A percentile compares a stretch with the other conserved stretches of the same genome.
Evolutionary conservation across 2,329 filamentous ascomycete species (phyloP).

Genomic region (Hirsutella rhossiliensis): DNA sequence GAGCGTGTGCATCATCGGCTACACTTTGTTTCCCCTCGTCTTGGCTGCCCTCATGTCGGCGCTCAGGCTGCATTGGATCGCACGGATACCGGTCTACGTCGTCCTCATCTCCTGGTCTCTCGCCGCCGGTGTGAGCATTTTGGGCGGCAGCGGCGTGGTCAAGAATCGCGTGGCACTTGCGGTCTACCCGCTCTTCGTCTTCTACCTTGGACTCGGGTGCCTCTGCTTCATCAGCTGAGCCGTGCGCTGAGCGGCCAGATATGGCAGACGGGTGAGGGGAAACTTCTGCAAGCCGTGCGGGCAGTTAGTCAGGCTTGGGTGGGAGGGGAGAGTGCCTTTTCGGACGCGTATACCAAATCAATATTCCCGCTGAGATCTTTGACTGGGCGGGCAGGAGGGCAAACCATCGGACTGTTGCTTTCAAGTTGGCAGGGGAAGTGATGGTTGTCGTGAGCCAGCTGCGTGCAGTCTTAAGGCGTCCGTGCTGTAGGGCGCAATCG

Average conservation of each 20-base stretch:
- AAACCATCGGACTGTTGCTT: too few relatives aligned
- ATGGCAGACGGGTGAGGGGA: not conserved
- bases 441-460: too few relatives aligned
- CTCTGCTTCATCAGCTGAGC: slow-evolving; percentile 89
- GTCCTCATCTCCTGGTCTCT: slow-evolving; percentile 85
- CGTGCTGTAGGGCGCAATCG: too few relatives aligned
- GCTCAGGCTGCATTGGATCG: slow-evolving; percentile 63
- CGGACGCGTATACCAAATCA: too few relatives aligned
- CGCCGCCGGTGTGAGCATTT: slow-evolving; percentile 88
- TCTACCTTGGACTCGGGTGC: slow-evolving; percentile 86
- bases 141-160: slow-evolving; percentile 89
- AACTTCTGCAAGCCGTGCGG: too few relatives aligned
- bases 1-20: slow-evolving; percentile 94
- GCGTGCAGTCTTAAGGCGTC: too few relatives aligned
- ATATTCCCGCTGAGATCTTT: too few relatives aligned
- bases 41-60: slow-evolving; percentile 86
- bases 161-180: slow-evolving; percentile 90
- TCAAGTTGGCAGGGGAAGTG: too few relatives aligned
- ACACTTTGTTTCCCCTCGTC: slow-evolving; percentile 93
- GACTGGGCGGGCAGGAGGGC: too few relatives aligned
- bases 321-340: too few relatives aligned
- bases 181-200: slow-evolving; percentile 89
- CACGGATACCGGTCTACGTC: slow-evolving; percentile 81
- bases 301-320: too few relatives aligned
- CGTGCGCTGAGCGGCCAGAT: not conserved